Evolutionary conservation across 2,329 filamentous ascomycete species (phyloP).

Genomic region (Xylariaceae sp.): DNA sequence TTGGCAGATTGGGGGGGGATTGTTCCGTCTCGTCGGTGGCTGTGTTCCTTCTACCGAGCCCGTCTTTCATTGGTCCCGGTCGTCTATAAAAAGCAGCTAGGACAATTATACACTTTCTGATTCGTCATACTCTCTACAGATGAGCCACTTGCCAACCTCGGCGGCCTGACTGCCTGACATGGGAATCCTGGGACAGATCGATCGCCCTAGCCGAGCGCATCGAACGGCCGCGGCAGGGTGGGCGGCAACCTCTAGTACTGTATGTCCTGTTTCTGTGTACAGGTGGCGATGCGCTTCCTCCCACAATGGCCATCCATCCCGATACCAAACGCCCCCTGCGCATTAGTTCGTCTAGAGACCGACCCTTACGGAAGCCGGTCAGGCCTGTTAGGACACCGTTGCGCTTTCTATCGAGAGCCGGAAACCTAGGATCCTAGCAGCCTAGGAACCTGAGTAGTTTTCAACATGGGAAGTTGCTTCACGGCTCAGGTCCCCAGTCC

Average conservation of each 20-base stretch:
- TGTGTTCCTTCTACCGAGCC: constrained; percentile 24
- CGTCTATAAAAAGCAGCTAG: constrained; percentile 34
- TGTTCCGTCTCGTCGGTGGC: constrained; percentile 19
- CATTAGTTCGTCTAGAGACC: neutral
- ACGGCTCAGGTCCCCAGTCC: neutral
- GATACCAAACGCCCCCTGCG: neutral
- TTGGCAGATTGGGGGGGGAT: too few species aligned
- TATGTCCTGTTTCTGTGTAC: neutral
- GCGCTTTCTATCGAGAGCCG: neutral
- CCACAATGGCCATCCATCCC: neutral
- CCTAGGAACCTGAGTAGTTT: too few species aligned
- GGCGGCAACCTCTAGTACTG: too few species aligned
- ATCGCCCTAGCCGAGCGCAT: constrained; percentile 11
- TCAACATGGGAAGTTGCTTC: neutral
- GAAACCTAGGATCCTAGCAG: too few species aligned
- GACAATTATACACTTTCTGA: constrained; percentile 25
- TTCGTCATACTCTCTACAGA: constrained; percentile 26
- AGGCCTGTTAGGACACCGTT: neutral
- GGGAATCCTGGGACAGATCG: constrained; percentile 11
- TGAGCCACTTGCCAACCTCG: constrained; percentile 2
- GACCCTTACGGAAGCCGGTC: neutral
- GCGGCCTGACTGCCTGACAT: constrained; percentile 9
- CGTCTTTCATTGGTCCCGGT: constrained; percentile 24
- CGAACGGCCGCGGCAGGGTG: constrained; percentile 7
- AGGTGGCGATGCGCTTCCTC: neutral